Conservation (phyloP, 2,329 filamentous ascomycete genomes). For the Stagonosporopsis chrysanthemi region DNA sequence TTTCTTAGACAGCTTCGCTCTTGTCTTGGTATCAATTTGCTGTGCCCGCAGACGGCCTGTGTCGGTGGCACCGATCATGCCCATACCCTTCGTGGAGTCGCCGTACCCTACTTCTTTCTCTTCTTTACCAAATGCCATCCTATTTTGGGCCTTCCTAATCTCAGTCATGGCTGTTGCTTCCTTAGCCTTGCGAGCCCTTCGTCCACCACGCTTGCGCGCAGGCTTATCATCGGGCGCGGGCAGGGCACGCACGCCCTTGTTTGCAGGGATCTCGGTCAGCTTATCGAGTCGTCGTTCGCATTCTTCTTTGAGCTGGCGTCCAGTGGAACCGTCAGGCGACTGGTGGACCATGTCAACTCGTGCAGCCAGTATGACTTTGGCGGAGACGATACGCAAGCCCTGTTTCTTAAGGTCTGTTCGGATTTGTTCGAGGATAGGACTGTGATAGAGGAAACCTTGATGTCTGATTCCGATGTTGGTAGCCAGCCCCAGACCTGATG, state of each 20-base stretch:
- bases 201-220: slow-evolving; percentile 87
- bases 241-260: slow-evolving; percentile 84
- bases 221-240: slow-evolving; percentile 96
- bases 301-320: slow-evolving; percentile 80
- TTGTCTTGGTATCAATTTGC: slow-evolving; percentile 91
- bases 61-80: slow-evolving; percentile 91
- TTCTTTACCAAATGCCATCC: slow-evolving; percentile 94
- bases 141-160: slow-evolving; percentile 92
- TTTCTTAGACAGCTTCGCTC: slow-evolving; percentile 92
- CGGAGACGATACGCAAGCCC: slow-evolving; percentile 92
- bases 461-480: slow-evolving; percentile 91
- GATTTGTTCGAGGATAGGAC: slow-evolving; percentile 84
- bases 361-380: slow-evolving; percentile 92
- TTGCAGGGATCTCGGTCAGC: slow-evolving; percentile 87
- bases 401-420: slow-evolving; percentile 88
- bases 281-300: slow-evolving; percentile 90
- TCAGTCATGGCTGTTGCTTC: slow-evolving; percentile 98
- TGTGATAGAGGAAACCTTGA: slow-evolving; percentile 92
- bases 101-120: slow-evolving; percentile 94
- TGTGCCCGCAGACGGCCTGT: slow-evolving; percentile 87
- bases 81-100: slow-evolving; percentile 84
- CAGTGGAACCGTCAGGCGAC: slow-evolving; percentile 80
- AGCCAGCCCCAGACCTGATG: slow-evolving; percentile 80
- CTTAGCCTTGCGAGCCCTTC: slow-evolving; percentile 91
- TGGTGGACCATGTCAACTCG: slow-evolving; percentile 87